phyloP scores from a whole-genome alignment of 2,329 filamentous ascomycete species.

The Verticillium albo-atrum region DNA sequence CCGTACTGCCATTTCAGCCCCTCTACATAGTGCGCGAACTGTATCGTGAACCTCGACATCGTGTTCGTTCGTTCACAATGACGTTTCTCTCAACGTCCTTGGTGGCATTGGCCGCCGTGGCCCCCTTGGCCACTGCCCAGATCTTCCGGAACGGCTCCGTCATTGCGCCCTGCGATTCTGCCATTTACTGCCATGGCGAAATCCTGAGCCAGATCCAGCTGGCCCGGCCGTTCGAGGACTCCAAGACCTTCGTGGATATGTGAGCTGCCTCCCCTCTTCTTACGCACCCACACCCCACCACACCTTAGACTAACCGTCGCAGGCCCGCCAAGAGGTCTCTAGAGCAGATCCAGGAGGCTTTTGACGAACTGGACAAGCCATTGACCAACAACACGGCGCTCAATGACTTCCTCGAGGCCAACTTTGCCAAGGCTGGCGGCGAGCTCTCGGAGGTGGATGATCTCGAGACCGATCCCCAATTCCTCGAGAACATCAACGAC shows the following conservation, averaged over 20 bases:
- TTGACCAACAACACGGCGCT: slow-evolving; percentile 60
- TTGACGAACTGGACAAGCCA: slow-evolving; percentile 54
- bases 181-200: slow-evolving; percentile 63
- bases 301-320: slow-evolving; percentile 3
- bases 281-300: not conserved
- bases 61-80: not conserved
- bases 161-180: slow-evolving; percentile 61
- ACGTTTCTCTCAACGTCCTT: not conserved
- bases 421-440: slow-evolving; percentile 60
- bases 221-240: slow-evolving; percentile 60
- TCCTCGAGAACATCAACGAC: slow-evolving; percentile 54
- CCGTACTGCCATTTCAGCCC: not conserved
- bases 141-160: slow-evolving; percentile 58
- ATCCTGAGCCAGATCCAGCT: slow-evolving; percentile 59
- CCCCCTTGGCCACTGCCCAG: slow-evolving; percentile 26
- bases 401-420: slow-evolving; percentile 54
- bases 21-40: not conserved
- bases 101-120: slow-evolving; percentile 4
- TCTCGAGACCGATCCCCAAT: slow-evolving; percentile 52
- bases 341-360: slow-evolving; percentile 57
- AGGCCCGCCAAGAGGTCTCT: slow-evolving; percentile 58
- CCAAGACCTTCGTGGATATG: slow-evolving; percentile 70
- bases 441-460: slow-evolving; percentile 54
- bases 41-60: not conserved
- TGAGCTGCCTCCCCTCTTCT: slow-evolving; percentile 25